Percentiles rank a stretch among this genome's conserved stretches.
Conservation (phyloP, 192 early-diverging fungal species). For the Coemansia sp. region DNA sequence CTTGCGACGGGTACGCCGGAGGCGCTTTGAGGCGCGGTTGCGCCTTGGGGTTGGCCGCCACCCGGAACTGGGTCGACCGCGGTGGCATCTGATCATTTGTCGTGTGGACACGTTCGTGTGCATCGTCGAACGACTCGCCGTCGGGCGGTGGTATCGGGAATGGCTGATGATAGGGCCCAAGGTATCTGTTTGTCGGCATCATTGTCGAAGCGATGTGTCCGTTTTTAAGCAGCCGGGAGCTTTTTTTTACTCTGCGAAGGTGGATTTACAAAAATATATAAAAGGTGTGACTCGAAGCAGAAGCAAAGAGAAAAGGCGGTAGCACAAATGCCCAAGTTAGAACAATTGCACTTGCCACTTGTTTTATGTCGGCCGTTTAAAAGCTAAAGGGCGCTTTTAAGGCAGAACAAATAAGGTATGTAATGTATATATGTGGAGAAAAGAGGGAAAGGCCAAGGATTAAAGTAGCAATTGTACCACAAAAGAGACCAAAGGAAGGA, state of each 20-base stretch:
- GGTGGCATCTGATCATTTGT: neutral
- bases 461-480: neutral
- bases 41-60: neutral
- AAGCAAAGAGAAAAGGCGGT: too few species aligned
- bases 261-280: too few species aligned
- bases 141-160: neutral
- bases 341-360: too few species aligned
- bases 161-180: constrained; percentile 11
- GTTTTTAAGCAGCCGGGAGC: too few species aligned
- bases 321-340: too few species aligned
- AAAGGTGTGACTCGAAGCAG: too few species aligned
- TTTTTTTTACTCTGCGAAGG: too few species aligned
- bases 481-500: neutral
- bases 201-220: too few species aligned
- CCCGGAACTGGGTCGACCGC: neutral
- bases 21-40: neutral
- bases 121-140: neutral
- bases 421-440: neutral
- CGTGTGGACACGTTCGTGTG: neutral
- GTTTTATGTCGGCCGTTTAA: too few species aligned
- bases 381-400: neutral
- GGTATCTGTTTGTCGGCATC: constrained; percentile 3
- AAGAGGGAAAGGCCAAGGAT: neutral
- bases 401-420: too few species aligned
- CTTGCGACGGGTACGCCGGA: neutral